Base-by-base conservation (phyloP, 2,329 filamentous ascomycete genomes). In the Raffaelea arxii region DNA sequence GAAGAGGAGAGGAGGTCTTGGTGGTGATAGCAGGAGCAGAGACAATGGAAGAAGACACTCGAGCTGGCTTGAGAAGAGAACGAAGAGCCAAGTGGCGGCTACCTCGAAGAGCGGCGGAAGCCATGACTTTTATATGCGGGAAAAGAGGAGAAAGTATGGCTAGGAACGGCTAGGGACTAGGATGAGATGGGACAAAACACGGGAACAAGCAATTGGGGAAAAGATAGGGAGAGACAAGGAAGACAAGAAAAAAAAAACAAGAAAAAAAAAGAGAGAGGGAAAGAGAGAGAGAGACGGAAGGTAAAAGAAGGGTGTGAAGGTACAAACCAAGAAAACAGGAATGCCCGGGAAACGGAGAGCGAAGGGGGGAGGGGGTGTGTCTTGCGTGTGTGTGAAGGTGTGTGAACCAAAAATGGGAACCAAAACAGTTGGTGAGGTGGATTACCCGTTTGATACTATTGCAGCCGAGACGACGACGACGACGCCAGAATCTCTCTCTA, bases 91-190 rank as follows among this genome's bases (percentile, higher is more conserved):
- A 46, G 44, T 47, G 45, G 41, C 47, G 44, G 43, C 42, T 41
- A 25, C 41, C 43, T 16, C 49, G 49, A 27, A 51, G 42, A 41
- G 44, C 42, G 25, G 50, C 45, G 32, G 46, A 24, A 23, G 46
- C 47, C 51, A 52, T 53, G 32, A 44, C 46, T 38, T 49, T 51
- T 49, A 51, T 36, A 36, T 36, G 19, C 32, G 42, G 39, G 35
- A 23, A 21, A 14, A 19, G n/a, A 41, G n/a, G 16, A 24, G 41
- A 5, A 12, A 32, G 10, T 18, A n/a, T 18, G 7, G 32, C 32
- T 10, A 18, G 9, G 37, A 40, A 27, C 16, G 40, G 27, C 7
- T 24, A 25, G n/a, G 7, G 36, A 36, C 16, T 36, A 41, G 23
- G 23, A n/a, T 12, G 38, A 30, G 30, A 32, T 43, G 19, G 24